Percentiles rank a stretch among this genome's conserved stretches.
Evolutionary conservation across 169 alveolate species (phyloP).

Genomic region (Plasmodium malariae): DNA sequence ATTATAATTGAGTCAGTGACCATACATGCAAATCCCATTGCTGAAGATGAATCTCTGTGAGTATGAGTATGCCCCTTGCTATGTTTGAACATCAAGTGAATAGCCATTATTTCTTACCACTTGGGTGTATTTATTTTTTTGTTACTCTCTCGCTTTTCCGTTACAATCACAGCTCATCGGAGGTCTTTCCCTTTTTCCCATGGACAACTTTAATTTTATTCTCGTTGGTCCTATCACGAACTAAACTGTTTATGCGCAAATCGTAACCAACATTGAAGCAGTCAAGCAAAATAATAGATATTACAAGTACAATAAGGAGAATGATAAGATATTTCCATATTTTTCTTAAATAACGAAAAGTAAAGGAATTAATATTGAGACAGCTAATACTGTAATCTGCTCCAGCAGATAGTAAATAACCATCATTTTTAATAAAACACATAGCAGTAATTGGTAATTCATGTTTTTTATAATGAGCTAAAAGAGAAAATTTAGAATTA

Average conservation of each 20-base stretch:
- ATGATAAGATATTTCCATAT: slow-evolving; percentile 12
- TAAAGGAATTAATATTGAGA: slow-evolving; percentile 28
- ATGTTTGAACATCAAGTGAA: too few relatives aligned
- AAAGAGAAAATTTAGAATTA: slow-evolving; percentile 38
- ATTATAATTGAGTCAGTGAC: slow-evolving; percentile 84
- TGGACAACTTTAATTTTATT: neutral
- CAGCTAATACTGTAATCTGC: slow-evolving; percentile 75
- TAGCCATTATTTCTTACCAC: too few relatives aligned
- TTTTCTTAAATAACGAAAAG: slow-evolving; percentile 33
- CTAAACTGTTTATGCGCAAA: slow-evolving; percentile 16
- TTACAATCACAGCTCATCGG: neutral
- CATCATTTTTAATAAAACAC: slow-evolving; percentile 71
- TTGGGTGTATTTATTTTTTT: neutral
- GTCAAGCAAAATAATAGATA: slow-evolving; percentile 45
- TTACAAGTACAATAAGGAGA: neutral
- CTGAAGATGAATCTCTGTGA: slow-evolving; percentile 86
- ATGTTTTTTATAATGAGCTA: slow-evolving; percentile 73
- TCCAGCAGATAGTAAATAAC: slow-evolving; percentile 55
- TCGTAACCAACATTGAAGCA: slow-evolving; percentile 75
- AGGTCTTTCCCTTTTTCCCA: neutral
- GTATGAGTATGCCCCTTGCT: neutral
- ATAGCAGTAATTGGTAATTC: slow-evolving; percentile 75
- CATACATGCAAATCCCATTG: slow-evolving; percentile 93
- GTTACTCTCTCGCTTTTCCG: neutral
- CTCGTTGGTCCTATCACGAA: neutral